These are phyloP conservation scores for Nannochloropsis salina DNA, from an alignment of 108 stramenopile genomes.

Conservation along the genomic window DNA sequence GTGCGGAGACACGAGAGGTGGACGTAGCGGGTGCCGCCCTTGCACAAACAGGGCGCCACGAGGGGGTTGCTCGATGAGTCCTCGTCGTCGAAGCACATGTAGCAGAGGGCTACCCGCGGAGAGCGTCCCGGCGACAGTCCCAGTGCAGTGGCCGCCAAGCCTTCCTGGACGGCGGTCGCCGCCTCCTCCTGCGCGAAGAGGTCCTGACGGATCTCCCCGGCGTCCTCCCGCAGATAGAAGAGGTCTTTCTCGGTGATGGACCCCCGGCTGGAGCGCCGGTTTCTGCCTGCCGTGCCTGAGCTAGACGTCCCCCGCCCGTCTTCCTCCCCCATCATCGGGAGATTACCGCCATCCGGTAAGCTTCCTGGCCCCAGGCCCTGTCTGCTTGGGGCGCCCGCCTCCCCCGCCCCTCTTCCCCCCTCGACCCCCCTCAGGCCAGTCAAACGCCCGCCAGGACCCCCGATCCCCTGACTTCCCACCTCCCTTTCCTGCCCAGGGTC, in stretches of 20 bases:
- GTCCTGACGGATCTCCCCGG: not conserved
- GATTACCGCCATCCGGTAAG: not conserved
- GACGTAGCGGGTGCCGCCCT: slow-evolving; percentile 56
- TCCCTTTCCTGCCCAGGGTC: slow-evolving; percentile 60
- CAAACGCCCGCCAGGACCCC: not conserved
- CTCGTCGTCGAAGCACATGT: slow-evolving; percentile 45
- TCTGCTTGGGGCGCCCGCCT: not conserved
- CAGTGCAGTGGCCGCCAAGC: not conserved
- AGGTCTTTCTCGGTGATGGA: not conserved
- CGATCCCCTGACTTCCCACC: not conserved
- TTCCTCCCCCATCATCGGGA: not conserved
- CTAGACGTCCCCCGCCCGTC: not conserved
- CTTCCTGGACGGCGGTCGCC: slow-evolving; percentile 60
- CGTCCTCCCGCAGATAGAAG: not conserved
- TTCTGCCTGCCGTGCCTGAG: not conserved
- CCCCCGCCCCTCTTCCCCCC: not conserved
- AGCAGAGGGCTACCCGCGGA: slow-evolving; percentile 22
- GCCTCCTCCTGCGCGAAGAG: not conserved
- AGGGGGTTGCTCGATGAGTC: slow-evolving; percentile 23
- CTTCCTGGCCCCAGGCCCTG: not conserved
- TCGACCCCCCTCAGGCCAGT: not conserved
- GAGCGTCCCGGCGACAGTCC: not conserved
- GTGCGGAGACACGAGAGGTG: slow-evolving; percentile 57
- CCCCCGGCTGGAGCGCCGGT: not conserved
- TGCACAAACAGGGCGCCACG: slow-evolving; percentile 55